These are phyloP conservation scores for Cercospora berteroae DNA, from an alignment of 2,329 filamentous ascomycete genomes.

Conservation along the genomic window DNA sequence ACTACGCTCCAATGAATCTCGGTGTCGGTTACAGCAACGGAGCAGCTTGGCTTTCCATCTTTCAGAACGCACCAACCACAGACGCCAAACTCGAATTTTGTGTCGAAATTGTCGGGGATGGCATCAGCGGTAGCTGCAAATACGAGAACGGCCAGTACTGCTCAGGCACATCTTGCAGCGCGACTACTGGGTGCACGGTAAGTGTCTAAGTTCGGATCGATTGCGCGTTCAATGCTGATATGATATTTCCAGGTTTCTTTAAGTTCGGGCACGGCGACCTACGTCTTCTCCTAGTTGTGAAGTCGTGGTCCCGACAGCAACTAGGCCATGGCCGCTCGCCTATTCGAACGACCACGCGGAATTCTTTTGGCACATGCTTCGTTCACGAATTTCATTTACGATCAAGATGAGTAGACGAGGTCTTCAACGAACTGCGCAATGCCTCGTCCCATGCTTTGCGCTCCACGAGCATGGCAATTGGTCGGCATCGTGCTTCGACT, in stretches of 20 bases:
- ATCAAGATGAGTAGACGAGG: slow-evolving; percentile 1
- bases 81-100: slow-evolving; percentile 70
- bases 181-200: slow-evolving; percentile 73
- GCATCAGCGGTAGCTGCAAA: slow-evolving; percentile 59
- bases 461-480: slow-evolving; percentile 17
- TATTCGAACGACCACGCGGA: slow-evolving; percentile 18
- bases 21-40: slow-evolving; percentile 72
- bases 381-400: slow-evolving; percentile 15
- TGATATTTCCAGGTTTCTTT: slow-evolving; percentile 46
- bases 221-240: neutral
- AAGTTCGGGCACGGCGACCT: slow-evolving; percentile 50
- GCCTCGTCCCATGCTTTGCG: neutral
- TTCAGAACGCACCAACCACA: slow-evolving; percentile 78
- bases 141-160: slow-evolving; percentile 65
- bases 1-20: slow-evolving; percentile 84
- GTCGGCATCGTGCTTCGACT: slow-evolving; percentile 21
- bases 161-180: slow-evolving; percentile 49
- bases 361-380: slow-evolving; percentile 14
- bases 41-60: slow-evolving; percentile 76
- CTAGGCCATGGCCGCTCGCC: slow-evolving; percentile 15
- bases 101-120: slow-evolving; percentile 71
- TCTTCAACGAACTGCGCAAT: neutral
- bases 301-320: slow-evolving; percentile 15
- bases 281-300: slow-evolving; percentile 41
- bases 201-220: slow-evolving; percentile 42